phyloP scores from a whole-genome alignment of 1,139 yeast species.

The Suhomyces wounanorum region DNA sequence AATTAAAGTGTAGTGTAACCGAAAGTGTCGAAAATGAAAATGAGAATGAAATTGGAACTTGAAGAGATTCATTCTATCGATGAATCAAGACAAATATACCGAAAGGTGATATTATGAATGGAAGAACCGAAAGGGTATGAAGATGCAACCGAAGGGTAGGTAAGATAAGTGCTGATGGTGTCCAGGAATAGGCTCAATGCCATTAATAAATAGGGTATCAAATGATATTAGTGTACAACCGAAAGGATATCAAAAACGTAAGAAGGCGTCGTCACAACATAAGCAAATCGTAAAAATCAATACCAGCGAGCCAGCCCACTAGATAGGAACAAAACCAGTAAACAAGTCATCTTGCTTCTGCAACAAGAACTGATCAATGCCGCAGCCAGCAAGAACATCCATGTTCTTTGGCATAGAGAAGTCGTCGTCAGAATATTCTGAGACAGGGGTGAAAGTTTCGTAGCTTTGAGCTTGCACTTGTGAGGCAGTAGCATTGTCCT shows the following conservation, averaged over 20 bases:
- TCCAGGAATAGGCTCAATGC: not conserved
- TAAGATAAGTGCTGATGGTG: not conserved
- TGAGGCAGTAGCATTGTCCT: conserved; percentile 10
- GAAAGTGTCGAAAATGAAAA: not conserved
- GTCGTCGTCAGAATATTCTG: conserved; percentile 28
- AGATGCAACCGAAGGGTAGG: not conserved
- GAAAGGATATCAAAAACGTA: conserved; percentile 6
- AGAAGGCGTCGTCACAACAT: conserved; percentile 9
- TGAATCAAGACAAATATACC: not conserved
- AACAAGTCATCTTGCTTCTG: conserved; percentile 34
- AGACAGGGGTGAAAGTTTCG: conserved; percentile 24
- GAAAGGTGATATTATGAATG: not conserved
- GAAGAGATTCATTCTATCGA: not conserved
- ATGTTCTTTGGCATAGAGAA: conserved; percentile 15
- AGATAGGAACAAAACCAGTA: conserved; percentile 32
- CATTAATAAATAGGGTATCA: conserved; percentile 7
- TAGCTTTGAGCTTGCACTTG: conserved; percentile 3
- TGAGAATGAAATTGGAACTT: not conserved
- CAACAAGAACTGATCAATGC: conserved; percentile 27
- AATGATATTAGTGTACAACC: conserved; percentile 13
- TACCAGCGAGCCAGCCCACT: conserved; percentile 1
- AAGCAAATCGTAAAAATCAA: not conserved
- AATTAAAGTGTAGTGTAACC: no score
- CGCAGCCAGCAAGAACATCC: conserved; percentile 19
- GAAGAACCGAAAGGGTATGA: not conserved